Evolutionary conservation across 768 basidiomycete species (phyloP), one percentile per base, ranked within the genome.

Genomic region (Auriscalpium orientale): DNA sequence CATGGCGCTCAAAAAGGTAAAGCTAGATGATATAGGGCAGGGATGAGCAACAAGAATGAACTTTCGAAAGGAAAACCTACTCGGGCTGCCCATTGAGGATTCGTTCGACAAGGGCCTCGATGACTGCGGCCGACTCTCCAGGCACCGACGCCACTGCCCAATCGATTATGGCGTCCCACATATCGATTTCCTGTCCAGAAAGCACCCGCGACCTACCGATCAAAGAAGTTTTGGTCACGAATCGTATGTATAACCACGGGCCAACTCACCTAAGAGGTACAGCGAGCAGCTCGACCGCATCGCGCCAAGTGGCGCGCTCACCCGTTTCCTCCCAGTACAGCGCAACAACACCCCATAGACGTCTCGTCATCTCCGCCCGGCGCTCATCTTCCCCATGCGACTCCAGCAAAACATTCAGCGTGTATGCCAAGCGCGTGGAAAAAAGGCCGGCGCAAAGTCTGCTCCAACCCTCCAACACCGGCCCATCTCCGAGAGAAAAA

Each of bases 351-450:
- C 20, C n/a, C 11, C 9, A 34, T 16, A 22, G 62, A 43, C 62
- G 62, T 16, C 60, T 63, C 58, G 78, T 60, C 58, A 82, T 75
- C 2, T 65, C 65, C 11, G 60, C 59, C 8, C 83, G 56, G 20
- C 74, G 13, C n/a, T 43, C 40, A 12, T 43, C 40, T 18, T 43
- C 40, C 13, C n/a, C 40, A 3, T 8, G 12, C 40, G 40, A 3
- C 12, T 2, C 12, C 40, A 43, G n/a, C n/a, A 18, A 13, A 18
- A 13, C 13, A 12, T 13, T 4, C 40, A 43, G 7, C 12, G 40
- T 13, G n/a, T 12, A 2, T 3, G 40, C 40, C 5, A 28, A 28
- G n/a, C 40, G 2, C 7, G 40, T 7, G 12, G n/a, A 2, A 4
- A 43, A 12, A 43, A 43, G 40, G 7, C 2, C 40, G 3, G 13